Conservation (phyloP, 1,284 basidiomycete species). For the Papiliotrema nemorosa region DNA sequence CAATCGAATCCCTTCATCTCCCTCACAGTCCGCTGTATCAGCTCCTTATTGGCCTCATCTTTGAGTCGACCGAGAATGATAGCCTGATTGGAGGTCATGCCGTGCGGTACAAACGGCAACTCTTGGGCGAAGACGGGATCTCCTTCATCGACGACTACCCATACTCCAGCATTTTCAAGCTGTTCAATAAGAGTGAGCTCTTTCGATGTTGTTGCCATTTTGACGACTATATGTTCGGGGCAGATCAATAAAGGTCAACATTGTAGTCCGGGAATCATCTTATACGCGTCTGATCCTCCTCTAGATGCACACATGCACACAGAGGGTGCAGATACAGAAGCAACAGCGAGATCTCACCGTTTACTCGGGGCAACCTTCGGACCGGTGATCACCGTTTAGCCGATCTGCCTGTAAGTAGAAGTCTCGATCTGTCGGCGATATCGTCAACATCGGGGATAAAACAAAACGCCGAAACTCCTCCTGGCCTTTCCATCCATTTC, state of each 20-base stretch:
- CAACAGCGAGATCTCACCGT: too few species aligned
- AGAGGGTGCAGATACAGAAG: too few species aligned
- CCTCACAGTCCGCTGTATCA: constrained; percentile 25
- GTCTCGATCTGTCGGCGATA: background rate
- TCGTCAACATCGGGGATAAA: constrained; percentile 1
- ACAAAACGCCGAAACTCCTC: constrained; percentile 4
- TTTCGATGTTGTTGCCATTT: too few species aligned
- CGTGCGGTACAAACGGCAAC: constrained; percentile 30
- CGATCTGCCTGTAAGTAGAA: too few species aligned
- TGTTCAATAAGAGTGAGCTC: constrained; percentile 31
- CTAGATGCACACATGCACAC: too few species aligned
- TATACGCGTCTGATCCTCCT: too few species aligned
- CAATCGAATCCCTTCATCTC: constrained; percentile 24
- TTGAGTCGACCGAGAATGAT: constrained; percentile 27
- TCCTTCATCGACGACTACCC: constrained; percentile 34
- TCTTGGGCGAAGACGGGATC: constrained; percentile 24
- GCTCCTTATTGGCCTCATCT: constrained; percentile 28
- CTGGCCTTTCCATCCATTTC: background rate
- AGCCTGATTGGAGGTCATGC: constrained; percentile 38
- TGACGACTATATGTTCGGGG: too few species aligned
- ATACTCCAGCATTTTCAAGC: constrained; percentile 25
- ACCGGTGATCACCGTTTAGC: too few species aligned
- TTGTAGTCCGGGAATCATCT: too few species aligned
- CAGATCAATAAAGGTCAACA: too few species aligned
- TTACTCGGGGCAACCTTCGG: too few species aligned